Base-by-base conservation (phyloP, 805 yeast species). In the Candida vaughaniae region DNA sequence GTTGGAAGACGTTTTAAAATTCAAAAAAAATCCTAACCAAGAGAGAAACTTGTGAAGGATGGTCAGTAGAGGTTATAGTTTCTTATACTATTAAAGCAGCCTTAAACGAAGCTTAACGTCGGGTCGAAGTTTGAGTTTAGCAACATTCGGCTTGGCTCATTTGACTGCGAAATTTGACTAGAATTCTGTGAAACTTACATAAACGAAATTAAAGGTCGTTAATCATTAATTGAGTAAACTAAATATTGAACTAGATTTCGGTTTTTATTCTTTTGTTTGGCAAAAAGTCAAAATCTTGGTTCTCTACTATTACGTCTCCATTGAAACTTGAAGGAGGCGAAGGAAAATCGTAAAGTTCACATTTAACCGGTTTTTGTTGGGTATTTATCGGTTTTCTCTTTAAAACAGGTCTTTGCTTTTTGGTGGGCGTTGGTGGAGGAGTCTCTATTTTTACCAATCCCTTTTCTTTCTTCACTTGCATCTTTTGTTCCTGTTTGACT, bases 301-400 rank as follows among this genome's bases (percentile, higher is more conserved):
- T 39, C 11, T 26, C 25, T 9, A 45, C 35, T 8, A 37, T 39
- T 4, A 45, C 43, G 6, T 38, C 39, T 3, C 51, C 60, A 12
- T 47, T 41, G 43, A 64, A 65, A 39, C 68, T 62, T 27, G 66
- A 51, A n/a, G 52, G 41, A 9, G 71, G 71, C 25, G 69, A 56
- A 1, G 66, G 64, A 22, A 61, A 44, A 14, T 51, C 56, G 25
- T 35, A 43, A 25, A 44, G 51, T 10, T 47, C 25, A 3, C 29
- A 6, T 20, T 20, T 20, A 10, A 20, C 32, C 6, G 7, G 5
- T 18, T 19, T 30, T 45, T 36, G 18, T 36, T 45, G 25, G 36
- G 48, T 5, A 47, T 43, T 26, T 47, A 22, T 14, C 17, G 39
- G 38, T 46, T 39, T 46, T 43, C 62, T 32, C 35, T 42, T 51